Evolutionary conservation across 2,329 filamentous ascomycete species (phyloP).

Genomic region (Pseudocercospora fuligena): DNA sequence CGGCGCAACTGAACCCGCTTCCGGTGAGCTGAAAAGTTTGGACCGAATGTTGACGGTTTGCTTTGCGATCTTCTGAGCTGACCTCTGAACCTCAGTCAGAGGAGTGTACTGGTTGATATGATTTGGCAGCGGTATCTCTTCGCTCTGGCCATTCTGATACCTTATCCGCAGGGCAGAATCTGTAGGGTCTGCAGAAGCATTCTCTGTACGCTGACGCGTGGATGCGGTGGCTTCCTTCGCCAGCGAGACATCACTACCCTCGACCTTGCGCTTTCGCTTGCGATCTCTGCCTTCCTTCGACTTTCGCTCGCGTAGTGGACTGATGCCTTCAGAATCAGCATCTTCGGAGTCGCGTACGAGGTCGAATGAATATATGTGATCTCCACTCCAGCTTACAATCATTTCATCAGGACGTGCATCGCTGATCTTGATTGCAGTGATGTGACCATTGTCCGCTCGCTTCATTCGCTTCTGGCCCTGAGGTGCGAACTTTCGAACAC

Average conservation of each 20-base stretch:
- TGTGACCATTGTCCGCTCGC: conserved; percentile 63
- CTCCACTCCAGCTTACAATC: conserved; percentile 68
- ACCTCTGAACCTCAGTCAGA: conserved; percentile 57
- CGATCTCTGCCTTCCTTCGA: conserved; percentile 43
- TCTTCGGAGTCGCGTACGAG: conserved; percentile 58
- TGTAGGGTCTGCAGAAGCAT: conserved; percentile 39
- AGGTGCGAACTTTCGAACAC: conserved; percentile 69
- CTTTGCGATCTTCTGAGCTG: conserved; percentile 62
- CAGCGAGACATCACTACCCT: conserved; percentile 45
- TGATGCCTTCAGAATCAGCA: conserved; percentile 39
- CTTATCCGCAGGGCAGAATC: conserved; percentile 60
- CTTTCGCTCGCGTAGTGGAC: conserved; percentile 12
- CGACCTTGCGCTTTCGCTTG: conserved; percentile 63
- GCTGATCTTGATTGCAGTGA: conserved; percentile 73
- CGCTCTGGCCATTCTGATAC: conserved; percentile 64
- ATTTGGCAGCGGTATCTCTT: conserved; percentile 58
- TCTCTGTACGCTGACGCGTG: conserved; percentile 55
- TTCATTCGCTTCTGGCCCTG: conserved; percentile 60
- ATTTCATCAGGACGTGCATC: conserved; percentile 71
- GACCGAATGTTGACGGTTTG: conserved; percentile 59
- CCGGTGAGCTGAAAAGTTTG: conserved; percentile 57
- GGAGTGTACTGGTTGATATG: not conserved
- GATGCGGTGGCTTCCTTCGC: conserved; percentile 45
- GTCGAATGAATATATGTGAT: conserved; percentile 68
- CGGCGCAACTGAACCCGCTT: conserved; percentile 35